Conservation (phyloP, 768 basidiomycete genomes). For the Boletus sp. region DNA sequence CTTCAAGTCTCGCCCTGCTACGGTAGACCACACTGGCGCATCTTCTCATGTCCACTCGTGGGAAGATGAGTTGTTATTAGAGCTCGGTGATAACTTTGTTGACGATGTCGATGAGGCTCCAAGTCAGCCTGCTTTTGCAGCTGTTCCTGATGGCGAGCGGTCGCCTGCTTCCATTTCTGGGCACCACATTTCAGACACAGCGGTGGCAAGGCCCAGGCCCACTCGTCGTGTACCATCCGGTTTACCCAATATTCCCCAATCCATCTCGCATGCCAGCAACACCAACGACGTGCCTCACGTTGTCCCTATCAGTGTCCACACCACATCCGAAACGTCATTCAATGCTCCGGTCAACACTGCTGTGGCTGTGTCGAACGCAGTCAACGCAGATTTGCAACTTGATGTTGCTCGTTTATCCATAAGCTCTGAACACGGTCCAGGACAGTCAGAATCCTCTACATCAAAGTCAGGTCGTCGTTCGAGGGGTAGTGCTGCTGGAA, state of each 20-base stretch:
- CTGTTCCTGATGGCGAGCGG: no score
- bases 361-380: background rate
- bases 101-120: background rate
- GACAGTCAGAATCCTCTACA: background rate
- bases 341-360: background rate
- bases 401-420: background rate
- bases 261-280: background rate
- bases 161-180: no score
- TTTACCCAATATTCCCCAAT: background rate
- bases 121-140: no score
- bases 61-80: background rate
- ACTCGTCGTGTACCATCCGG: no score
- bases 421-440: no score
- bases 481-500: background rate
- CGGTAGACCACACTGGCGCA: background rate
- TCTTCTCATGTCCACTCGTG: background rate
- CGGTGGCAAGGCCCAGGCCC: no score
- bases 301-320: background rate
- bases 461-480: background rate
- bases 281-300: no score
- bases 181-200: no score
- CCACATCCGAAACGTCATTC: background rate
- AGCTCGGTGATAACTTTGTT: background rate
- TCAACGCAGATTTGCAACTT: background rate
- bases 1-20: background rate